Percentiles rank a stretch among this genome's conserved stretches.
These are phyloP conservation scores for Chondrus crispus DNA, from an alignment of 23 red algal genomes.

Conservation along the genomic window DNA sequence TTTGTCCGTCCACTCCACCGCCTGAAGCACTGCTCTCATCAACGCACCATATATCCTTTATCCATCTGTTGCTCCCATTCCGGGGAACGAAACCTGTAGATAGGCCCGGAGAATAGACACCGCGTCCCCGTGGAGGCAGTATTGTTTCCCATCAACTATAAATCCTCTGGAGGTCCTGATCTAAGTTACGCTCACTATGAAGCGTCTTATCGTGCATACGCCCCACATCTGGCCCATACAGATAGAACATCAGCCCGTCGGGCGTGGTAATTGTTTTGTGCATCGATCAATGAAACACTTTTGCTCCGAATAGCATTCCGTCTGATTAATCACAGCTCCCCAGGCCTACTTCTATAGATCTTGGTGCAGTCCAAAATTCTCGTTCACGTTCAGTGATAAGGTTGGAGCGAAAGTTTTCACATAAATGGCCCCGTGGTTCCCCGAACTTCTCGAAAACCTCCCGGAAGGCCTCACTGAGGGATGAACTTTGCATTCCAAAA, in stretches of 20 bases:
- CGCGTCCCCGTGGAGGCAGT: background rate
- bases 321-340: background rate
- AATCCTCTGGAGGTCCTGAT: background rate
- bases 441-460: background rate
- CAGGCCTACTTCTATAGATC: background rate
- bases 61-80: background rate
- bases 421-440: background rate
- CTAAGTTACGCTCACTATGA: background rate
- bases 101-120: background rate
- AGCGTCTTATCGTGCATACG: background rate
- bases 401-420: too few species aligned
- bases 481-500: background rate
- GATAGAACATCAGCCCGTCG: conserved; percentile 6
- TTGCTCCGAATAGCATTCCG: background rate
- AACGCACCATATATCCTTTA: background rate
- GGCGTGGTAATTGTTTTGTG: background rate
- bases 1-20: conserved; percentile 2
- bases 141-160: background rate
- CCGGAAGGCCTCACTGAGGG: background rate
- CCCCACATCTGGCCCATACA: background rate
- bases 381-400: background rate
- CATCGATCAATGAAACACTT: background rate
- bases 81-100: background rate
- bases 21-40: background rate
- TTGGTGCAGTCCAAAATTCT: conserved; percentile 24